phyloP scores from a whole-genome alignment of 1,284 basidiomycete species.

The Vanrija sp. region DNA sequence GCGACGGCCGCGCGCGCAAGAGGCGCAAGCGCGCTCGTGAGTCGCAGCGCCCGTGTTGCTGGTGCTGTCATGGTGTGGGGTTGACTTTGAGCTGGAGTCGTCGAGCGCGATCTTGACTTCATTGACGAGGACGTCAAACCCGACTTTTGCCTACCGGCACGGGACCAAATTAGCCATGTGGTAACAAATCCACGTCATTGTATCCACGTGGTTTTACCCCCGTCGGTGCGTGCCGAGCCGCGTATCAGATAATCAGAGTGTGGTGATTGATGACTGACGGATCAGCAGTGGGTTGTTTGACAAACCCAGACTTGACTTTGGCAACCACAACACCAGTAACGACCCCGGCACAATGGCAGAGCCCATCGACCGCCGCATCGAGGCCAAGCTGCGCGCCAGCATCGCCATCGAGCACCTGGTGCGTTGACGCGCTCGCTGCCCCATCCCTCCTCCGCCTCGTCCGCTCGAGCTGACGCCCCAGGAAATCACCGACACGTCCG shows the following conservation, averaged over 20 bases:
- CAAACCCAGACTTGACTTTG: background rate
- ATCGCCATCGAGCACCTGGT: slow-evolving; percentile 15
- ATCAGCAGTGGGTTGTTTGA: background rate
- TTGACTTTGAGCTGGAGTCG: too few species aligned
- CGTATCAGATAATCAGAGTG: slow-evolving; percentile 6
- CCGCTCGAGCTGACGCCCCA: background rate
- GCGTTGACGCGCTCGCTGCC: slow-evolving; percentile 1
- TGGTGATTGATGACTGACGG: background rate
- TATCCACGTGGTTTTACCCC: background rate
- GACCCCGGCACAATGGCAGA: background rate
- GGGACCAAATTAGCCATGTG: background rate
- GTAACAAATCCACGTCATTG: background rate
- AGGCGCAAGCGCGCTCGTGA: background rate
- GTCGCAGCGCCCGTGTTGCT: slow-evolving; percentile 9
- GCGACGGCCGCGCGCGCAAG: background rate
- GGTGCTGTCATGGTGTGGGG: background rate
- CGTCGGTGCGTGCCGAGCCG: too few species aligned
- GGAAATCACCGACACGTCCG: slow-evolving; percentile 36
- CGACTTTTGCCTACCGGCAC: slow-evolving; percentile 10
- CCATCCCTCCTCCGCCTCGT: background rate
- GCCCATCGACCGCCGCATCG: slow-evolving; percentile 15
- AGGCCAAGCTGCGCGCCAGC: slow-evolving; percentile 14
- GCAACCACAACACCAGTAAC: background rate
- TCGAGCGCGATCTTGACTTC: background rate
- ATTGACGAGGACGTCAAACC: background rate